Evolutionary conservation across 1,284 basidiomycete species (phyloP).

Genomic region (Ustilago nuda): DNA sequence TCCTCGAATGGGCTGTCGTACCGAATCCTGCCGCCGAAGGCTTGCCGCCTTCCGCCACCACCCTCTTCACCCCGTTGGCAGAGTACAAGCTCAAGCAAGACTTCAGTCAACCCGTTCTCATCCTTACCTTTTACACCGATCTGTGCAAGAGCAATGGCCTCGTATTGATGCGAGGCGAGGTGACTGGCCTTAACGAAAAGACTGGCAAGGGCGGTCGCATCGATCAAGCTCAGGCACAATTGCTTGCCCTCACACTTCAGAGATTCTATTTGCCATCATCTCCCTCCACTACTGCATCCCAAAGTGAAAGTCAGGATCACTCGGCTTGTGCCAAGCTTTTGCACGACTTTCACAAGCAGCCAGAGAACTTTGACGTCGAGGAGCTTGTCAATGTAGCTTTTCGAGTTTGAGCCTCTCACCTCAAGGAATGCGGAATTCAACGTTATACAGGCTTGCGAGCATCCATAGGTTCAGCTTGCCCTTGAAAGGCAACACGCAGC

Average conservation of each 20-base stretch:
- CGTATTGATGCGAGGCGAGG: slow-evolving; percentile 91
- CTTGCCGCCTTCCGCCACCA: slow-evolving; percentile 44
- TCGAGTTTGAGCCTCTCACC: slow-evolving; percentile 19
- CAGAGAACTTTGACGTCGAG: slow-evolving; percentile 57
- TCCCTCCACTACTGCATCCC: neutral
- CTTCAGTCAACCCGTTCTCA: slow-evolving; percentile 90
- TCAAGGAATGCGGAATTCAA: neutral
- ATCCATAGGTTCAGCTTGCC: neutral
- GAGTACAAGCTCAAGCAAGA: slow-evolving; percentile 90
- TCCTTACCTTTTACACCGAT: slow-evolving; percentile 92
- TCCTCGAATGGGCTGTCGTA: slow-evolving; percentile 63
- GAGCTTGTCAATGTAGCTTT: slow-evolving; percentile 57
- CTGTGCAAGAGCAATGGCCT: slow-evolving; percentile 81
- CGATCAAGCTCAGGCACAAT: slow-evolving; percentile 61
- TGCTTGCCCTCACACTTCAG: slow-evolving; percentile 62
- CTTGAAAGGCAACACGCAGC: neutral
- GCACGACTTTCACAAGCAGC: slow-evolving; percentile 57
- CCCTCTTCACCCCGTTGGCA: slow-evolving; percentile 90
- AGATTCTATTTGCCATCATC: slow-evolving; percentile 63
- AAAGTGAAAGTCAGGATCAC: slow-evolving; percentile 22
- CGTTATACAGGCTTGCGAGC: neutral
- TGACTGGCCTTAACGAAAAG: slow-evolving; percentile 74
- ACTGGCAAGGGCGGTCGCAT: slow-evolving; percentile 72
- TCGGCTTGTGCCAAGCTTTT: slow-evolving; percentile 54
- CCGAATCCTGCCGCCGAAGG: slow-evolving; percentile 28